phyloP scores from a whole-genome alignment of 2,329 filamentous ascomycete species.

The Alternaria angustiovoidea region DNA sequence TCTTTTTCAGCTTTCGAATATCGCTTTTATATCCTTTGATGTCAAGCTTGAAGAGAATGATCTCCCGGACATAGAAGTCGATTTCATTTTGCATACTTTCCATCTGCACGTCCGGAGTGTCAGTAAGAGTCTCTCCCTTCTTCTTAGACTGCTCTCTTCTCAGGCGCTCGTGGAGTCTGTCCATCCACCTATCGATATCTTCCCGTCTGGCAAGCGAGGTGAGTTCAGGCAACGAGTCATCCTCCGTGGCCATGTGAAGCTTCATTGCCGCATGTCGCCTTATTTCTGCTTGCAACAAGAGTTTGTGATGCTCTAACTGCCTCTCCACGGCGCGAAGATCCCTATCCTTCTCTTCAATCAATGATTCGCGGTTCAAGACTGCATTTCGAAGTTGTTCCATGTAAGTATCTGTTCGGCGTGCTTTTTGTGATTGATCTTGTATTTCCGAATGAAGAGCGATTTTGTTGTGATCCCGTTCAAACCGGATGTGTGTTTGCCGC shows the following conservation, averaged over 20 bases:
- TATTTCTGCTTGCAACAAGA: constrained; percentile 53
- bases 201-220: constrained; percentile 39
- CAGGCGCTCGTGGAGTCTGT: constrained; percentile 44
- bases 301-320: constrained; percentile 52
- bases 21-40: constrained; percentile 56
- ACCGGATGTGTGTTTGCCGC: constrained; percentile 24
- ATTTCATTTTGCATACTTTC: constrained; percentile 51
- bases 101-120: constrained; percentile 26
- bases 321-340: constrained; percentile 38
- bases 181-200: constrained; percentile 48
- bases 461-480: constrained; percentile 35
- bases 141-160: constrained; percentile 32
- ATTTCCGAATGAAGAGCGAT: constrained; percentile 39
- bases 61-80: constrained; percentile 56
- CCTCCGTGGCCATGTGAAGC: constrained; percentile 26
- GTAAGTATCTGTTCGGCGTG: constrained; percentile 36
- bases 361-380: constrained; percentile 41
- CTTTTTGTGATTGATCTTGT: constrained; percentile 39
- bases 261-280: constrained; percentile 47
- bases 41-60: constrained; percentile 60
- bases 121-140: neutral
- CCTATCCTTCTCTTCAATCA: constrained; percentile 45
- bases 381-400: constrained; percentile 41
- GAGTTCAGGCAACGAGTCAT: constrained; percentile 39
- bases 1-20: constrained; percentile 46